Evolutionary conservation across 2,329 filamentous ascomycete species (phyloP), one percentile per base, ranked within the genome.

Genomic region (Xylaria sp.): DNA sequence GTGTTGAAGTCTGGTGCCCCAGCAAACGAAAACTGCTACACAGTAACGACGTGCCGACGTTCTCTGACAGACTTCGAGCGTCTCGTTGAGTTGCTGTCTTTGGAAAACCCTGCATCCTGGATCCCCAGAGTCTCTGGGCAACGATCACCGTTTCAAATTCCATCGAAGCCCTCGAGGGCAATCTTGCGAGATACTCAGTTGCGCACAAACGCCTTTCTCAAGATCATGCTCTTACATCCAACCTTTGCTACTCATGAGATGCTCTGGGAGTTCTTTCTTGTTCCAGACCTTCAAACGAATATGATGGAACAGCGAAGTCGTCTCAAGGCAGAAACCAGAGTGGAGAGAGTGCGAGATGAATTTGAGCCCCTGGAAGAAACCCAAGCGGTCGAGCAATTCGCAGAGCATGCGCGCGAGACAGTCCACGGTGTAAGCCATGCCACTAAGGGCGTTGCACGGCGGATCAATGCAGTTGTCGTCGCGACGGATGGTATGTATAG

Each of bases 221-320:
- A 90, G 65, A 91, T 92, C 16, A 82, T 99, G 64, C 81, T 99
- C 30, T 81, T 84, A 7, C 94, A 99, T 70, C 89, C 93, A 2
- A 97, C 94, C 0, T 97, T 99, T 71, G 84, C 91, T 0, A 96
- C 91, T 0, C 95, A 99, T 70, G 94, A 99, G 76, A 91, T 97
- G 83, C 82, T 99, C 1, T 99, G 94, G 95, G 94, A 99, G 69
- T 99, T 99, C 76, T 96, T 99, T 75, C 82, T 99, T 0, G 92
- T 99, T 10, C 94, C 94, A 1, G 94, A 99, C 67, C 85, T 99
- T 54, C 91, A 96, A 71, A 83, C 90, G 0, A 86, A 91, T 18
- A 91, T 92, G 84, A 93, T 97, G 81, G 88, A 90, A 56, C 88
- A 96, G 72, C 85, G 94, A 54, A 96, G 90, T 64, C 86, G 86